Evolutionary conservation across 78 protist species (phyloP).

Genomic region (Tieghemostelium lacteum): DNA sequence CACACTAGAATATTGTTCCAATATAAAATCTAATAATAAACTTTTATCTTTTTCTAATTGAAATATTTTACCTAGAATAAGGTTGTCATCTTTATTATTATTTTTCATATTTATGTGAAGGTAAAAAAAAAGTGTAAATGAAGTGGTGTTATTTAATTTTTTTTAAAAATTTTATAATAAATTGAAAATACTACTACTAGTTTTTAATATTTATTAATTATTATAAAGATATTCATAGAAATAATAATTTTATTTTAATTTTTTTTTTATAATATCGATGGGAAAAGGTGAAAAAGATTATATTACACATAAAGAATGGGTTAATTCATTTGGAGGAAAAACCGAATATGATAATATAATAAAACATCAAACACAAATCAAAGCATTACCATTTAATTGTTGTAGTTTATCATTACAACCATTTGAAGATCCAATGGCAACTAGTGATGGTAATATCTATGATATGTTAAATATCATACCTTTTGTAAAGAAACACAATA

Average conservation of each 20-base stretch:
- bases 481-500: slow-evolving; percentile 83
- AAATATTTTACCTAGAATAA: not conserved
- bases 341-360: not conserved
- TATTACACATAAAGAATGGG: slow-evolving; percentile 82
- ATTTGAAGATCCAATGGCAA: slow-evolving; percentile 83
- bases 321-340: slow-evolving; percentile 78
- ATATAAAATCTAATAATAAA: slow-evolving; percentile 31
- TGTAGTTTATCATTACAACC: slow-evolving; percentile 90
- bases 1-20: not conserved
- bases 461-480: slow-evolving; percentile 88
- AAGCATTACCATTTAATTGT: slow-evolving; percentile 85
- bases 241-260: too few relatives aligned
- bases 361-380: not conserved
- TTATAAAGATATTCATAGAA: too few relatives aligned
- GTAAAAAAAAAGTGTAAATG: too few relatives aligned
- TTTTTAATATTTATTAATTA: too few relatives aligned
- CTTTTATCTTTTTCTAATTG: slow-evolving; percentile 52
- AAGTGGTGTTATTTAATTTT: too few relatives aligned
- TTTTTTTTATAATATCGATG: too few relatives aligned
- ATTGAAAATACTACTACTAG: too few relatives aligned
- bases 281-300: slow-evolving; percentile 22
- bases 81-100: not conserved
- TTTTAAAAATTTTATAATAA: too few relatives aligned
- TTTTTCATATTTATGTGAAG: not conserved
- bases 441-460: slow-evolving; percentile 86